A percentile compares a stretch with the other conserved stretches of the same genome.
Evolutionary conservation across 1,284 basidiomycete species (phyloP).

Genomic region (Rhodotorula sp.): DNA sequence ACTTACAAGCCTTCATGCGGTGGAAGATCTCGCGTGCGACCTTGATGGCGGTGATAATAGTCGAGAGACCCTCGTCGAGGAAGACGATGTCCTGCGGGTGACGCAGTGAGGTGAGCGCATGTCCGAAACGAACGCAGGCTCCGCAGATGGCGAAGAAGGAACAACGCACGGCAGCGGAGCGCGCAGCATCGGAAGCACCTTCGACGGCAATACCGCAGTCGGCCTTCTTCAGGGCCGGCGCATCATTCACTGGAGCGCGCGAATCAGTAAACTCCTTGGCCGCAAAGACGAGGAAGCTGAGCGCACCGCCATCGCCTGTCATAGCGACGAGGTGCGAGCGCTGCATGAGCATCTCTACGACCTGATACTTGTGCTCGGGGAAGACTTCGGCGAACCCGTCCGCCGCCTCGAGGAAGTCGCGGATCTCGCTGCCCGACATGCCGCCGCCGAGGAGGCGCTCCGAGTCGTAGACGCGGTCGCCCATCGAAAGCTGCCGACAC

Average conservation of each 20-base stretch:
- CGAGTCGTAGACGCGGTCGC: slow-evolving; percentile 62
- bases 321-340: slow-evolving; percentile 61
- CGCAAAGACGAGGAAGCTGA: too few relatives aligned
- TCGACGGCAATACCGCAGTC: slow-evolving; percentile 58
- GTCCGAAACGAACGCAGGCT: too few relatives aligned
- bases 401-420: slow-evolving; percentile 60
- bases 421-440: slow-evolving; percentile 60
- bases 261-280: too few relatives aligned
- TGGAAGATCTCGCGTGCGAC: slow-evolving; percentile 63
- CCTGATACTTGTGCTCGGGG: slow-evolving; percentile 60
- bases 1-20: slow-evolving; percentile 59
- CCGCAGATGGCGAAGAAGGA: background rate
- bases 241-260: slow-evolving; percentile 56
- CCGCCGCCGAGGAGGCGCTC: slow-evolving; percentile 59
- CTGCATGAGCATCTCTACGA: slow-evolving; percentile 58
- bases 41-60: slow-evolving; percentile 61
- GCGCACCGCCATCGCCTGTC: slow-evolving; percentile 50
- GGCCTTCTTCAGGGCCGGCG: slow-evolving; percentile 57
- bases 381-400: slow-evolving; percentile 62
- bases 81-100: slow-evolving; percentile 56
- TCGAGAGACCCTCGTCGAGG: slow-evolving; percentile 53
- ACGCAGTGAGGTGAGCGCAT: background rate
- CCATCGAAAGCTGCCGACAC: slow-evolving; percentile 57
- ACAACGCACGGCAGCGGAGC: slow-evolving; percentile 51
- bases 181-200: slow-evolving; percentile 58